phyloP scores from a whole-genome alignment of 352 stramenopile genomes.

The Phytophthora sansomeana region DNA sequence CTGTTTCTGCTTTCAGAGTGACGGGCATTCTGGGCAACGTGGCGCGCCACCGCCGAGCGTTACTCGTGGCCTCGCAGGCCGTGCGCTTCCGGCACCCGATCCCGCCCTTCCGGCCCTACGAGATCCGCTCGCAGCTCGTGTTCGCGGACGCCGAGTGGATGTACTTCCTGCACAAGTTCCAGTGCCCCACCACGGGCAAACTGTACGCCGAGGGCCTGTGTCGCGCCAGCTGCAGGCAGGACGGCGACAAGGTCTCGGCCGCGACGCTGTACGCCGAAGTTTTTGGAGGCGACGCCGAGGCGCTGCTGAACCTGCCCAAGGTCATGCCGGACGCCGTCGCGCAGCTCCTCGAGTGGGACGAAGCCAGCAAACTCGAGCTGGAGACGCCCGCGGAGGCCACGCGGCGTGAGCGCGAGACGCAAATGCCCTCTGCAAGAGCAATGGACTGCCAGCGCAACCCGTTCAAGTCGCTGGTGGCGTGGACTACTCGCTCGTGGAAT shows the following conservation, averaged over 20 bases:
- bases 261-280: constrained; percentile 43
- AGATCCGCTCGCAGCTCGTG: constrained; percentile 59
- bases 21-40: constrained; percentile 61
- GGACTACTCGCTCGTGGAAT: constrained; percentile 46
- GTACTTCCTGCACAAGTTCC: constrained; percentile 69
- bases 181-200: constrained; percentile 64
- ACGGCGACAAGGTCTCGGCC: constrained; percentile 23
- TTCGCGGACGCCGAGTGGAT: constrained; percentile 62
- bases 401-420: constrained; percentile 26
- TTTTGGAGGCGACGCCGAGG: constrained; percentile 20
- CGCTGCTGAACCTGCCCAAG: constrained; percentile 18
- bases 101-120: constrained; percentile 61
- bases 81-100: constrained; percentile 69
- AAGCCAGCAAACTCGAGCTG: constrained; percentile 34
- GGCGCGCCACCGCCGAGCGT: constrained; percentile 57
- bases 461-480: constrained; percentile 24
- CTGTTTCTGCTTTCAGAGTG: constrained; percentile 31
- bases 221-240: constrained; percentile 44
- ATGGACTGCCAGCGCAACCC: constrained; percentile 1
- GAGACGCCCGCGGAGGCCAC: constrained; percentile 30
- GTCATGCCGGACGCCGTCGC: constrained; percentile 56
- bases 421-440: constrained; percentile 4
- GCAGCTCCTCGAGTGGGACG: constrained; percentile 57
- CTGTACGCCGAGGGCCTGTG: constrained; percentile 66
- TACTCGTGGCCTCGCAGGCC: constrained; percentile 66